These are phyloP conservation scores for Hypocrella siamensis DNA, from an alignment of 2,329 filamentous ascomycete species.

Conservation along the genomic window DNA sequence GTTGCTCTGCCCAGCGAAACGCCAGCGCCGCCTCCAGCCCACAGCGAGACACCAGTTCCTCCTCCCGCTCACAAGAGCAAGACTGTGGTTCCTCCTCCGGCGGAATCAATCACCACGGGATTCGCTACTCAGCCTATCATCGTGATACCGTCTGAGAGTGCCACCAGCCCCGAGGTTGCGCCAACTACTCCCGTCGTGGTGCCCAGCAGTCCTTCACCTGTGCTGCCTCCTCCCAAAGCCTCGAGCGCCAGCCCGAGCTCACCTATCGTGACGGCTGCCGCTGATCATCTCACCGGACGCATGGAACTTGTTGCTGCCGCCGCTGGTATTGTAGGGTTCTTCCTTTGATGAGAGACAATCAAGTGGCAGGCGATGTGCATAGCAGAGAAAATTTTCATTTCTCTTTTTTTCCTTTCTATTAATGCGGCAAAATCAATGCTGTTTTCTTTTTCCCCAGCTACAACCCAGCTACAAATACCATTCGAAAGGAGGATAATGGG, in stretches of 20 bases:
- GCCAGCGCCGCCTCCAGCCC: background rate
- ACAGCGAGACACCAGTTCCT: no score
- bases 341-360: conserved; percentile 4
- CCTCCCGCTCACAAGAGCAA: no score
- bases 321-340: conserved; percentile 16
- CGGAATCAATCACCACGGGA: no score
- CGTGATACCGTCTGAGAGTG: no score
- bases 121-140: no score
- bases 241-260: conserved; percentile 1
- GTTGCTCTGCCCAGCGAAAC: background rate
- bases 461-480: no score
- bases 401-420: background rate
- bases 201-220: conserved; percentile 1
- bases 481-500: no score
- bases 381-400: background rate
- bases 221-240: conserved; percentile 1
- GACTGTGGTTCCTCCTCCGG: no score
- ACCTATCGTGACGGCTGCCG: conserved; percentile 14
- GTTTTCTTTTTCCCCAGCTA: no score
- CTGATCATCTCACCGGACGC: conserved; percentile 14
- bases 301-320: conserved; percentile 12
- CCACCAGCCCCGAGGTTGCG: background rate
- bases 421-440: background rate
- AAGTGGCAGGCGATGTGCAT: background rate
- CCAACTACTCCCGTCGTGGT: background rate